phyloP scores from a whole-genome alignment of 495 filamentous ascomycete species.

The Xanthoparmelia taractica region DNA sequence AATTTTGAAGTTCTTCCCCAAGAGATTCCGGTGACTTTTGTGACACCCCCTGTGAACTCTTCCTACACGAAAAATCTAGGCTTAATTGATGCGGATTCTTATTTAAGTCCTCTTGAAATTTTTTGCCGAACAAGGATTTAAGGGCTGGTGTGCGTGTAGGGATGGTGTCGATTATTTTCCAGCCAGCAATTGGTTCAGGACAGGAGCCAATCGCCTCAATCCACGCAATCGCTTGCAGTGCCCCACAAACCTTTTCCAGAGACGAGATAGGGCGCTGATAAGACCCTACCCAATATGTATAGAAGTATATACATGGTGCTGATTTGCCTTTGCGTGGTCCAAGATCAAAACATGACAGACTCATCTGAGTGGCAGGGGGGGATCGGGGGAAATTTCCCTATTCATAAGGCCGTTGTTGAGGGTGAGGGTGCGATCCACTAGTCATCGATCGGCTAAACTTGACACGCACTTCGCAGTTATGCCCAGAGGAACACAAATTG shows the following conservation, averaged over 20 bases:
- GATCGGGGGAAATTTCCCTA: constrained; percentile 27
- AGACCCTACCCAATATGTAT: not conserved
- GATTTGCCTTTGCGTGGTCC: not conserved
- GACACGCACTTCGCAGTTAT: constrained; percentile 21
- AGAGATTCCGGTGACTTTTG: not conserved
- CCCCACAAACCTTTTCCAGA: too few species aligned
- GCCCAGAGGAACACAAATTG: constrained; percentile 27
- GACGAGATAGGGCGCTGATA: not conserved
- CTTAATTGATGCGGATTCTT: not conserved
- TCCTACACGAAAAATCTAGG: too few species aligned
- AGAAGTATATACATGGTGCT: not conserved
- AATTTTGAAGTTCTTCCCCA: too few species aligned
- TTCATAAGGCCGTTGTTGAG: constrained; percentile 29
- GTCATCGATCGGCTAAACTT: constrained; percentile 23
- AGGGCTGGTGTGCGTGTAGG: not conserved
- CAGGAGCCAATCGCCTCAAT: not conserved
- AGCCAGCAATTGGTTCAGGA: not conserved
- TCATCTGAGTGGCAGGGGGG: constrained; percentile 19
- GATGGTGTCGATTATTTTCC: not conserved
- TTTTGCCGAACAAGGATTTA: too few species aligned
- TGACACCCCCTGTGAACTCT: too few species aligned
- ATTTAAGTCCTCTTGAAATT: too few species aligned
- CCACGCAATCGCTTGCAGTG: not conserved
- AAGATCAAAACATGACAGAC: constrained; percentile 14
- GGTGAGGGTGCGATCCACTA: constrained; percentile 16